Base-by-base conservation (phyloP, 805 yeast genomes). In the Lipomyces kockii region DNA sequence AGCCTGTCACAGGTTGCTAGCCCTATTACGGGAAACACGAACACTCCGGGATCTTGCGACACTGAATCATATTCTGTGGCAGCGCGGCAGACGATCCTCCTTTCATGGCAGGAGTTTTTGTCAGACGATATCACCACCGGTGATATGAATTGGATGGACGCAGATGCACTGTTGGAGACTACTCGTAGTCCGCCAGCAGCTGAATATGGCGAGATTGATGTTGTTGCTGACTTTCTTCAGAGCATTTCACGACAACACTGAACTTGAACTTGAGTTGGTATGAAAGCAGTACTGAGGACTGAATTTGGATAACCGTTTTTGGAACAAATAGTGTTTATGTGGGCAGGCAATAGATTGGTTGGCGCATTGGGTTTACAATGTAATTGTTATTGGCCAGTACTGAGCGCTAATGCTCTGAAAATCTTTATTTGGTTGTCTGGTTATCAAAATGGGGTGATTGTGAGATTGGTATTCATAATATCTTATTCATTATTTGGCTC, bases 71-170 rank as follows among this genome's bases (percentile, higher is more conserved):
- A 61, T 32, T 58, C 66, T 7, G 67, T 60, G 51, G 70, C 35
- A 2, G 67, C 67, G 3, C 56, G 63, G 17, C 64, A 63, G 35
- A 58, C 60, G 22, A 66, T 67, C 14, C 46, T 66, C n/a, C 70
- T 68, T 3, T 64, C 70, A 8, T 67, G 70, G 70, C 58, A 61
- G 8, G 70, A 67, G 58, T 67, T 67, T 32, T 34, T 67, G 34
- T 52, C 69, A 6, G 66, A 66, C 39, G 69, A 66, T 20, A 66
- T 32, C 20, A 34, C 39, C 14, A 58, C 63, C 29, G 34, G 20
- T 32, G 62, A 22, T 27, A 20, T 57, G 29, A 22, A 49, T 14
- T 58, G 61, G 61, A 14, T 17, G 34, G 35, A 58, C 22, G 2
- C 57, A 12, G 49, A 9, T 55, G 53, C 4, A 20, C 11, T n/a